Evolutionary conservation across 2,329 filamentous ascomycete genomes (phyloP), one percentile per base, ranked within the genome.

Genomic region (Exophiala xenobiotica): DNA sequence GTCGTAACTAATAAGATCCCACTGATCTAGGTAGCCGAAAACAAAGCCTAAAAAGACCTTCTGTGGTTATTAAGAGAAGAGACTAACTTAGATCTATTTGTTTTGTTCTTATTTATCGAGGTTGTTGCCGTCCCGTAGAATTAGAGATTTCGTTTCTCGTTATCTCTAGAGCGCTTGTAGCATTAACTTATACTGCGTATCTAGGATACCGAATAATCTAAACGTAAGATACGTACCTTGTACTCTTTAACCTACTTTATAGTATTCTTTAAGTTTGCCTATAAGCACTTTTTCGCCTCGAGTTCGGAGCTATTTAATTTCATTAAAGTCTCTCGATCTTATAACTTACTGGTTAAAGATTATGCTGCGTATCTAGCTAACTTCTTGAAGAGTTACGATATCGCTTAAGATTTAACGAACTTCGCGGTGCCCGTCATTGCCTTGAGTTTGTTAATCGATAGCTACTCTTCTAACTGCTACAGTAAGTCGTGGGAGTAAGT

Each of bases 401-500:
- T 42, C 6, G 40, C 58, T 16, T 23, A 47, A 45, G 49, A 58
- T 49, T 51, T 64, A 20, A 63, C 40, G 6, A 40, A 61, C 27
- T 65, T 64, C 50, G 54, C 56, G 58, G 57, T 57, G 19, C 58
- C 57, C 18, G 52, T 59, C 9, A 58, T 65, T 20, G 57, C 59
- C 7, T 65, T 58, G 12, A 60, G 54, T 46, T 44, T 65, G 9
- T 31, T 65, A 9, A 49, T 65, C 20, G 57, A 65, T 53, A 60
- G 54, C 43, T 65, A 64, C 41, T 55, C 58, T 37, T 59, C 58
- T 29, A 46, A 56, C 22, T 56, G 46, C 29, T 46, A 62, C 45
- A 23, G 54, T 62, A 52, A 55, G 58, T 57, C n/a, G 14, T 37
- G 20, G 11, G 29, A 18, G 18, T 26, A 14, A 46, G 27, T 8